Base-by-base conservation (phyloP, 1,284 basidiomycete genomes). In the Ceratobasidium sp. region DNA sequence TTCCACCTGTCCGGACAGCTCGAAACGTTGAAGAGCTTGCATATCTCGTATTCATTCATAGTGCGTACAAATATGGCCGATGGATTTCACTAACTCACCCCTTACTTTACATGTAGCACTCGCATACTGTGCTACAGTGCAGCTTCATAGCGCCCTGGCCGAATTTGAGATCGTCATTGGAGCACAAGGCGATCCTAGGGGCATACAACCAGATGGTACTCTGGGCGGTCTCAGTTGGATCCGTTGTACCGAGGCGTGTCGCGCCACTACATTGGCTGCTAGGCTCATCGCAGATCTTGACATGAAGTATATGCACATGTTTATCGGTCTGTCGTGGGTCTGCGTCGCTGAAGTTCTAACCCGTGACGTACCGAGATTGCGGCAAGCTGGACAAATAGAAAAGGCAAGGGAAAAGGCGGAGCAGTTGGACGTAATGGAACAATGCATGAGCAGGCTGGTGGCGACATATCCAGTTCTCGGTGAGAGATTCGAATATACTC, bases 1-100 rank as follows among this genome's bases (percentile, higher is more conserved):
- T 69, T 50, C 65, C 65, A 12, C 52, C 65, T 2, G 65, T 69
- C 18, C 21, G 41, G 23, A 3, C 45, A 6, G 65, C 43, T 18
- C 65, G 65, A 5, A 69, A 69, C n/a, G n/a, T 26, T 5, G 65
- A 69, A 28, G 65, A 69, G 30, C 52, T 69, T 26, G 50, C 65
- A 4, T 57, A 45, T 45, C 52, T 57, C 10, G 41, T 69, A 9
- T 23, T 69, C n/a, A 32, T 69, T 45, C 65, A 69, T 39, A 57
- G 65, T 69, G 23, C 53, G 65, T 46, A 6, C 45, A 41, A 46
- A 9, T 39, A 39, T 14, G 6, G 14, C 36, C 8, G 14, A 14
- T 14, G 36, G 8, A 39, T 46, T 41, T 43, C 26, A 18, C n/a
- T 26, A n/a, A 26, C 46, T 16, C 16, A 5, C 12, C 18, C n/a